phyloP scores from a whole-genome alignment of 768 basidiomycete genomes.

The Mycena epipterygia region DNA sequence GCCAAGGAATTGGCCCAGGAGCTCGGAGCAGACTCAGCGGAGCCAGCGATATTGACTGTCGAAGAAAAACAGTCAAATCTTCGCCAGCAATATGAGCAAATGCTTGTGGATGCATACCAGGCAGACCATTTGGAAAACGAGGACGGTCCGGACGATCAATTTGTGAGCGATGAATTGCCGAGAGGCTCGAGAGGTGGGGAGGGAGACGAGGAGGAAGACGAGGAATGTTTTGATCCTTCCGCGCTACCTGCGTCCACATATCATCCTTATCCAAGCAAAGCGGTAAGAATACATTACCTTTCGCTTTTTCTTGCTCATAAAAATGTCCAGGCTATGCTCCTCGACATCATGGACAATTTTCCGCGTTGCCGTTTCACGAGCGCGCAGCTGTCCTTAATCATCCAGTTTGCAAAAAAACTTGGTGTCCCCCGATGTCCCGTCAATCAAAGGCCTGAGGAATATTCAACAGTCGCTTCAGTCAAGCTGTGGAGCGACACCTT shows the following conservation, averaged over 20 bases:
- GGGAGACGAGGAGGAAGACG: not conserved
- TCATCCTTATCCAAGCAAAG: slow-evolving; percentile 11
- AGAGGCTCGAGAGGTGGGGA: not conserved
- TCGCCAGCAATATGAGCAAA: slow-evolving; percentile 15
- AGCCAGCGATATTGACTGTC: not conserved
- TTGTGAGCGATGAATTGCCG: slow-evolving; percentile 5
- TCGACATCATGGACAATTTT: slow-evolving; percentile 37
- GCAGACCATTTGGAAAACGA: slow-evolving; percentile 4
- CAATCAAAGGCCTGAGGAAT: slow-evolving; percentile 19
- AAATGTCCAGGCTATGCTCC: slow-evolving; percentile 24
- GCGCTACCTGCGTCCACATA: not conserved
- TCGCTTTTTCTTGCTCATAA: too few species aligned
- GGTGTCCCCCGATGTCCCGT: slow-evolving; percentile 29
- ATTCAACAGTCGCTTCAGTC: not conserved
- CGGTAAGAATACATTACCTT: too few species aligned
- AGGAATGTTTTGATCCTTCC: not conserved
- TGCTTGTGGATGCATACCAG: slow-evolving; percentile 10
- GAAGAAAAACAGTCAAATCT: slow-evolving; percentile 19
- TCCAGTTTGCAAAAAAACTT: slow-evolving; percentile 12
- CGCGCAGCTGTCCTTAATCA: slow-evolving; percentile 26
- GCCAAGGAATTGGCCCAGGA: not conserved
- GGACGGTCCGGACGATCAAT: not conserved
- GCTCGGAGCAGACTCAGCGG: not conserved
- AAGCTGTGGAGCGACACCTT: not conserved
- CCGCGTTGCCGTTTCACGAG: slow-evolving; percentile 32